Percentiles rank a stretch among this genome's conserved stretches.
These are phyloP conservation scores for Geotrichum klebahnii DNA, from an alignment of 1,139 yeast species.

Conservation along the genomic window DNA sequence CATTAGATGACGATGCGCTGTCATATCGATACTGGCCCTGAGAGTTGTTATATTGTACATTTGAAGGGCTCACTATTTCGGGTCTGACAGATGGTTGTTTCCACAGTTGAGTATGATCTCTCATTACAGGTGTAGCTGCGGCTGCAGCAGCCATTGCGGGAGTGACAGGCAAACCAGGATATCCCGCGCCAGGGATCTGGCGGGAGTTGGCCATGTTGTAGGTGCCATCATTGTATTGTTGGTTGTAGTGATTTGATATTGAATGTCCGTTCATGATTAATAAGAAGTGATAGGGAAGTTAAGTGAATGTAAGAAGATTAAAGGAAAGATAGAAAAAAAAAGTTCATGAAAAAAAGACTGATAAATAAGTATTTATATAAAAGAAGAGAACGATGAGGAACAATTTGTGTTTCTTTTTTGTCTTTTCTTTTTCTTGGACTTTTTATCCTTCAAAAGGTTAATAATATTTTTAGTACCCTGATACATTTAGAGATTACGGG, in stretches of 20 bases:
- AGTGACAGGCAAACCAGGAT: not conserved
- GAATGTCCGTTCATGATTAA: conserved; percentile 4
- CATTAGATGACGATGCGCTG: not conserved
- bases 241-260: conserved; percentile 8
- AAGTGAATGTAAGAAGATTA: not conserved
- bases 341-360: not conserved
- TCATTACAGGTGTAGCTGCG: conserved; percentile 9
- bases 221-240: no score
- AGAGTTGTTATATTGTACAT: not conserved
- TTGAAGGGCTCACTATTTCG: conserved; percentile 2
- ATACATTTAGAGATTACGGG: not conserved
- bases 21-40: conserved; percentile 4
- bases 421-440: no score
- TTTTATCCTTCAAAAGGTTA: not conserved
- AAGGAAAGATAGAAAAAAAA: not conserved
- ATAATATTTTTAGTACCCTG: not conserved
- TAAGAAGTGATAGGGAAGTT: not conserved
- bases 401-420: no score
- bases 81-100: conserved; percentile 8
- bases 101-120: conserved; percentile 9
- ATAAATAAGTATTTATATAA: not conserved
- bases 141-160: conserved; percentile 8
- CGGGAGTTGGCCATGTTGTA: conserved; percentile 6
- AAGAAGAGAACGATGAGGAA: not conserved
- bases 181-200: conserved; percentile 7